Base-by-base conservation (phyloP, 129 eudicot genomes). In the Flaveria robusta region DNA sequence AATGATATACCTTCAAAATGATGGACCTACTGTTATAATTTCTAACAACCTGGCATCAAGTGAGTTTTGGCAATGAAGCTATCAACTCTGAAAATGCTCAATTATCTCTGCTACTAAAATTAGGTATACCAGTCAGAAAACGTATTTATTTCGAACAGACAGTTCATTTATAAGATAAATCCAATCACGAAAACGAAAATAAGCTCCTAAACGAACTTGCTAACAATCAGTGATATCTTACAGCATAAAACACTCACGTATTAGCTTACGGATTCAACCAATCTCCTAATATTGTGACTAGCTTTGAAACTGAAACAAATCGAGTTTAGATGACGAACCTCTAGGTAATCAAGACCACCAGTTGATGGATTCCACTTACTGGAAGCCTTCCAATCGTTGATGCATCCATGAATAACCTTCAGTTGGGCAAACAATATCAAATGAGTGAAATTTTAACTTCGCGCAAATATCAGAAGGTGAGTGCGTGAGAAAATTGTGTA, bases 321-420 rank as follows among this genome's bases (percentile, higher is more conserved):
- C 60, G 66, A 75, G 18, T 19, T 29, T 51, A 56, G 60, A 49
- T 71, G 42, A 24, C 49, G 56, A 18, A 94, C 97, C 96, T 85
- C 91, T 87, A 94, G 72, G 56, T 91, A 91, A 58, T 88, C 83
- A 1, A 94, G 89, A 16, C 98, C 98, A 11, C 96, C 98, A 73
- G 71, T 86, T 1, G 85, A 74, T 8, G 92, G 88, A 74, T 89
- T 87, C 98, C 98, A 91, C 14, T 46, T 69, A 23, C 86, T 42
- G 67, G 84, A 87, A 64, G 98, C 98, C 72, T 84, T 87, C 97
- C 93, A 91, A 42, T 83, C 68, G 76, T 81, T 89, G 13, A 87
- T 67, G 79, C 97, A 91, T 69, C 96, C 93, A 74, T 9, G 82
- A 31, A 94, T 88, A 2, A 94, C 96, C 98, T 94, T 7, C 11